A percentile compares a stretch with the other conserved stretches of the same genome.
These are phyloP conservation scores for Xylariaceae sp. DNA, from an alignment of 2,329 filamentous ascomycete genomes.

Conservation along the genomic window DNA sequence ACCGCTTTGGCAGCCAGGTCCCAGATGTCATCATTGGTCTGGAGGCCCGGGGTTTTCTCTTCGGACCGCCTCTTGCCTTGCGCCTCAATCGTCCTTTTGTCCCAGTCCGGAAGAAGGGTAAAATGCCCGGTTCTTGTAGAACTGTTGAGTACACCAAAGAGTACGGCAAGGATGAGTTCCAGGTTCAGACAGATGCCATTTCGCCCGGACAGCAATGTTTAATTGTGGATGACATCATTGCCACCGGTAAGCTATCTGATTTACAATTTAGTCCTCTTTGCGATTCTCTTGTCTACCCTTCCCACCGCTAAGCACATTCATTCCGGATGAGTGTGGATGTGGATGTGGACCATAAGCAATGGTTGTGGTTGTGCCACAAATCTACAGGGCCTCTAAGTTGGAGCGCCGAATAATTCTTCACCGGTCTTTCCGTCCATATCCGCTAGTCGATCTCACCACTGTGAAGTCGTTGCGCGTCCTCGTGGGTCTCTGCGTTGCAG, in stretches of 20 bases:
- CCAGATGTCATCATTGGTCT: constrained; percentile 91
- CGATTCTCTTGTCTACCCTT: constrained; percentile 1
- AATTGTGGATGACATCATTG: constrained; percentile 96
- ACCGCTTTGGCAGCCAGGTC: constrained; percentile 56
- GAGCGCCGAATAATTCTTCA: too few relatives aligned
- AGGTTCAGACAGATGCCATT: constrained; percentile 87
- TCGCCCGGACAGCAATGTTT: constrained; percentile 84
- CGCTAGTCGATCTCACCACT: too few relatives aligned
- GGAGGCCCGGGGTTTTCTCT: constrained; percentile 91
- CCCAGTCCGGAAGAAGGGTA: constrained; percentile 90
- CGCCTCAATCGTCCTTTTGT: constrained; percentile 82
- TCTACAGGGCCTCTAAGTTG: too few relatives aligned
- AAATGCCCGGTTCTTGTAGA: constrained; percentile 84
- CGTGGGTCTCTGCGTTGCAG: too few relatives aligned
- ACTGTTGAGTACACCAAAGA: constrained; percentile 91
- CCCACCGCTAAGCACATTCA: too few relatives aligned
- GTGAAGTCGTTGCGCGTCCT: too few relatives aligned
- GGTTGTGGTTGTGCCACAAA: too few relatives aligned
- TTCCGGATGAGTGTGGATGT: too few relatives aligned
- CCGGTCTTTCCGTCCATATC: too few relatives aligned
- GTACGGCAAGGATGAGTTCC: constrained; percentile 91
- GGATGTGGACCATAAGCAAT: too few relatives aligned
- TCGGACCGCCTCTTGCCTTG: constrained; percentile 85
- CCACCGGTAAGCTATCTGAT: constrained; percentile 67
- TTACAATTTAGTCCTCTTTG: constrained; percentile 8